These are phyloP conservation scores for Pythium aquatile DNA, from an alignment of 352 stramenopile genomes.

Conservation along the genomic window DNA sequence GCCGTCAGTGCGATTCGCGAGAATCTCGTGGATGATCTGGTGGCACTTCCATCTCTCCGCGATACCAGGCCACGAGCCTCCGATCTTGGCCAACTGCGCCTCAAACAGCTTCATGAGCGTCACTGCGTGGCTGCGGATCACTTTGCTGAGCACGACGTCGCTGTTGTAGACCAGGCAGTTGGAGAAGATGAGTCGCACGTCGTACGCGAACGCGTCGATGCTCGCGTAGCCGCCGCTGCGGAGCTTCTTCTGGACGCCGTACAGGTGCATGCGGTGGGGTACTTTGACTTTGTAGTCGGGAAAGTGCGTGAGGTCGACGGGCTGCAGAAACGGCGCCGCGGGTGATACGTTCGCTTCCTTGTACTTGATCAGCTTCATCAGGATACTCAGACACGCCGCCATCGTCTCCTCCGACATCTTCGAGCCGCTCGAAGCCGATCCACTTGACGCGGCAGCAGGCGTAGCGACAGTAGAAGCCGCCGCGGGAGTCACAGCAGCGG, in stretches of 20 bases:
- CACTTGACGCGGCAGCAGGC: background rate
- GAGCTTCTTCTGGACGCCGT: slow-evolving; percentile 84
- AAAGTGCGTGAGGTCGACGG: slow-evolving; percentile 79
- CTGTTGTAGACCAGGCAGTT: slow-evolving; percentile 90
- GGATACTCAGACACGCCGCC: slow-evolving; percentile 50
- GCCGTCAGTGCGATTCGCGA: slow-evolving; percentile 67
- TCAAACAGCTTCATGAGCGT: slow-evolving; percentile 87
- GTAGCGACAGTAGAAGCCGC: background rate
- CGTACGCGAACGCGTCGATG: slow-evolving; percentile 65
- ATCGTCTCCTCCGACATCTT: slow-evolving; percentile 65
- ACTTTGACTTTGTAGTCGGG: slow-evolving; percentile 86
- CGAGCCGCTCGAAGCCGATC: slow-evolving; percentile 4
- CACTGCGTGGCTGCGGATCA: slow-evolving; percentile 81
- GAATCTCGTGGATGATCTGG: slow-evolving; percentile 75
- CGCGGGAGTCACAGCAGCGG: background rate
- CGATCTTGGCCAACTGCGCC: slow-evolving; percentile 64
- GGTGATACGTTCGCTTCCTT: slow-evolving; percentile 74
- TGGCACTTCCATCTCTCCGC: slow-evolving; percentile 83
- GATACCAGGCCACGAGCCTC: slow-evolving; percentile 62
- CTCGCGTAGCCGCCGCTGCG: slow-evolving; percentile 64
- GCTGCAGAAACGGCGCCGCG: slow-evolving; percentile 76
- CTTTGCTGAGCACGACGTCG: slow-evolving; percentile 77
- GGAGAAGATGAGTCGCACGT: slow-evolving; percentile 85
- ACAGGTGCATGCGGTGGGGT: slow-evolving; percentile 81
- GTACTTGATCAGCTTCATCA: slow-evolving; percentile 88